Percentiles rank a stretch among this genome's conserved stretches.
Conservation (phyloP, 495 filamentous ascomycete genomes). For the Aspergillus egyptiacus region DNA sequence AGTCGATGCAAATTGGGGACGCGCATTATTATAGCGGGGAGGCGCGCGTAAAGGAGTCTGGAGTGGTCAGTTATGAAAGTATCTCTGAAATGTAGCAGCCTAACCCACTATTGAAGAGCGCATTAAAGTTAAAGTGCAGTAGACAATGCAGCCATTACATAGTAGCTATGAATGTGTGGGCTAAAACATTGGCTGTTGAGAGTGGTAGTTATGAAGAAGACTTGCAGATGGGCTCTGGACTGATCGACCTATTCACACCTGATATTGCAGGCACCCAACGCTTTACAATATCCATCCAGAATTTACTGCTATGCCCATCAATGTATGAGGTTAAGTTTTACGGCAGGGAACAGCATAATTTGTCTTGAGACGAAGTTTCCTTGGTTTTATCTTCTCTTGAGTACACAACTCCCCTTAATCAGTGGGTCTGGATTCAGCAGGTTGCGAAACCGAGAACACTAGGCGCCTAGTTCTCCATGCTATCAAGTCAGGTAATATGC, state of each 20-base stretch:
- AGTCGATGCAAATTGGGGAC: conserved; percentile 38
- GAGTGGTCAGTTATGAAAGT: background rate
- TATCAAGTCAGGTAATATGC: conserved; percentile 10
- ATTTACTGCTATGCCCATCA: too few species aligned
- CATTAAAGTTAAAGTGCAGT: conserved; percentile 2
- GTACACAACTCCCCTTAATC: background rate
- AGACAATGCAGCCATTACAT: background rate
- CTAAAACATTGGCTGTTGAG: too few species aligned
- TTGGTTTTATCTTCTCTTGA: too few species aligned
- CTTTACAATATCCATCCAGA: too few species aligned
- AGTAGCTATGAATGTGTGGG: background rate
- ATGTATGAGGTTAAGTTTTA: too few species aligned
- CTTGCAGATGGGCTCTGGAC: too few species aligned
- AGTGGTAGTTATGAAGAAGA: too few species aligned
- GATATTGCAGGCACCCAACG: too few species aligned
- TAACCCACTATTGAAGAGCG: conserved; percentile 3
- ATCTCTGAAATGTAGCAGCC: background rate
- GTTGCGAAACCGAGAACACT: conserved; percentile 5
- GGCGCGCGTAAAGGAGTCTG: conserved; percentile 33
- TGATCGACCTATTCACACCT: too few species aligned
- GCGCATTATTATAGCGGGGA: conserved; percentile 23
- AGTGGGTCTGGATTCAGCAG: background rate
- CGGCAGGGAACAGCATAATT: too few species aligned
- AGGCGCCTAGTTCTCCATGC: conserved; percentile 13
- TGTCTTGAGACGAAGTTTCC: too few species aligned